Base-by-base conservation (phyloP, 495 filamentous ascomycete species). In the Evernia prunastri region DNA sequence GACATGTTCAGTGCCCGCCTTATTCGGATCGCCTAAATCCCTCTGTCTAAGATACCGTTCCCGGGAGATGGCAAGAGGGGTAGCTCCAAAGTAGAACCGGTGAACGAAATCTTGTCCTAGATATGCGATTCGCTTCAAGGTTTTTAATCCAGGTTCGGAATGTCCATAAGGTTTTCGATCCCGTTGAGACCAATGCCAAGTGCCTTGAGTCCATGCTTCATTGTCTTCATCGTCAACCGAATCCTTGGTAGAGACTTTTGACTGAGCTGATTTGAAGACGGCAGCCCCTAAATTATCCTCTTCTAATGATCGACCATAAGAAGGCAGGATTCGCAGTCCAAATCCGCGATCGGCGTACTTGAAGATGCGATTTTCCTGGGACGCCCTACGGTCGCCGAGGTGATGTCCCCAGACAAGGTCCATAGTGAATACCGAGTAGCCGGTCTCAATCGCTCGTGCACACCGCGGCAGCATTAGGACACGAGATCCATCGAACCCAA, bases 391-490 rank as follows among this genome's bases (percentile, higher is more conserved):
- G 58, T 73, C 67, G 20, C 69, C 63, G 25, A 74, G 65, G 45
- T 73, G 72, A 40, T 77, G 75, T 1, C 74, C 74, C 61, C 74
- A 70, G 23, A 76, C 63, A 9, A 77, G 66, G 47, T 73, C 64
- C 73, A 73, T 75, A 2, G 75, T 75, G 59, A 76, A 76, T 3
- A 68, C 63, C 4, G 75, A 73, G 45, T 76, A 77, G 25, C 67
- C 75, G 13, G 75, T 76, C 61, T 77, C 75, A 25, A 77, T 47
- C 10, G 75, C 72, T 43, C 75, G 68, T 18, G 72, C 75, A 40
- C 69, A 71, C 17, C 75, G 69, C 29, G 75, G 75, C 49, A 77
- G 71, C 75, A 77, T 77, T 5, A 74, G 25, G 18, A 77, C 68
- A 18, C 61, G 63, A 12, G 35, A 63, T 0, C 75, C 75, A 63